phyloP scores from a whole-genome alignment of 2,329 filamentous ascomycete genomes.

The Graphiopsis chlorocephala region DNA sequence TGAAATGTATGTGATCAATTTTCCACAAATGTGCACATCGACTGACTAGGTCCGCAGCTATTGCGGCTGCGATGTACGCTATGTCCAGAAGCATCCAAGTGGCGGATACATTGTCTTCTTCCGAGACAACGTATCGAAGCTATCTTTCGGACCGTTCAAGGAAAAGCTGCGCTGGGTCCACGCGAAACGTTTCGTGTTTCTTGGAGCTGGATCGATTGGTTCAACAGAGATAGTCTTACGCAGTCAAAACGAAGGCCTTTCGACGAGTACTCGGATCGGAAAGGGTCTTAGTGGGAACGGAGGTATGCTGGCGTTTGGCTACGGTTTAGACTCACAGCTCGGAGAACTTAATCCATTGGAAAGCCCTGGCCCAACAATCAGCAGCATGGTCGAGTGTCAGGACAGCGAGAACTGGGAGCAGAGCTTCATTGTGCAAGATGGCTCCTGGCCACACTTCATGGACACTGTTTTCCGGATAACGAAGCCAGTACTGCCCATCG shows the following conservation, averaged over 20 bases:
- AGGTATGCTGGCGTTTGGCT: background rate
- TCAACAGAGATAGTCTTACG: slow-evolving; percentile 57
- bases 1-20: slow-evolving; percentile 47
- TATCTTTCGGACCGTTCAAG: slow-evolving; percentile 55
- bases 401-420: slow-evolving; percentile 54
- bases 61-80: slow-evolving; percentile 64
- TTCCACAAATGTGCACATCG: too few relatives aligned
- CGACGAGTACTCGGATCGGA: slow-evolving; percentile 36
- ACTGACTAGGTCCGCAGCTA: slow-evolving; percentile 39
- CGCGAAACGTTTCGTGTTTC: slow-evolving; percentile 62
- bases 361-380: background rate
- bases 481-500: slow-evolving; percentile 39
- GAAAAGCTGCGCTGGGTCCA: slow-evolving; percentile 66
- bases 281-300: background rate
- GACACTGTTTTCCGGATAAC: background rate
- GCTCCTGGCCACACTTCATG: slow-evolving; percentile 51
- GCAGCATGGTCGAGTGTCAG: slow-evolving; percentile 39
- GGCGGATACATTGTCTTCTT: slow-evolving; percentile 64
- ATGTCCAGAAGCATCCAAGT: slow-evolving; percentile 54
- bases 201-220: slow-evolving; percentile 63
- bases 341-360: background rate
- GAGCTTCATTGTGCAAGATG: slow-evolving; percentile 64
- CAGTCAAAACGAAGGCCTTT: slow-evolving; percentile 48
- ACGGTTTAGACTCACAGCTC: background rate
- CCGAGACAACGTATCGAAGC: slow-evolving; percentile 61